These are phyloP conservation scores for Canariomyces notabilis DNA, from an alignment of 2,329 filamentous ascomycete species.

Conservation along the genomic window DNA sequence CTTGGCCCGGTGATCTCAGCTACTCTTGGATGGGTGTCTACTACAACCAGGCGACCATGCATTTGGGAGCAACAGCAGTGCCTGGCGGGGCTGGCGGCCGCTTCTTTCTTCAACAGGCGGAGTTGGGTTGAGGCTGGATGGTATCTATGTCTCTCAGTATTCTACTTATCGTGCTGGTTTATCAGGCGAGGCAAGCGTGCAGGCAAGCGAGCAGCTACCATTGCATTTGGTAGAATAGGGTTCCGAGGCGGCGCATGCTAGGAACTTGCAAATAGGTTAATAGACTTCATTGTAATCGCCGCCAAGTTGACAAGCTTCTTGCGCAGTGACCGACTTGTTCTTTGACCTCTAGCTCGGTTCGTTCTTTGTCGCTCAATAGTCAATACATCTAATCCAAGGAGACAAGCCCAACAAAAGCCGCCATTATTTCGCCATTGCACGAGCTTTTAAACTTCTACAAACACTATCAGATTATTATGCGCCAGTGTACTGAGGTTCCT, in stretches of 20 bases:
- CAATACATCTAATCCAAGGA: too few relatives aligned
- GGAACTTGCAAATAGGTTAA: slow-evolving; percentile 15
- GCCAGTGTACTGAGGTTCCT: too few relatives aligned
- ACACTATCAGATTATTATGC: too few relatives aligned
- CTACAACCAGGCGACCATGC: neutral
- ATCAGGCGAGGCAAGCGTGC: slow-evolving; percentile 6
- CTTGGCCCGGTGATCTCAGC: too few relatives aligned
- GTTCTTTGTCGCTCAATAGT: neutral
- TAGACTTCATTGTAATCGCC: slow-evolving; percentile 22
- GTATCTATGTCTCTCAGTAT: slow-evolving; percentile 4
- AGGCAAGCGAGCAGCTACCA: slow-evolving; percentile 5
- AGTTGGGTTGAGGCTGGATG: slow-evolving; percentile 6
- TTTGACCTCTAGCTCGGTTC: neutral
- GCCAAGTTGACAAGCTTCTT: neutral
- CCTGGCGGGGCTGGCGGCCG: neutral
- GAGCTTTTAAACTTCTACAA: too few relatives aligned
- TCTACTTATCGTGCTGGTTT: slow-evolving; percentile 4
- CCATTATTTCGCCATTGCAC: too few relatives aligned
- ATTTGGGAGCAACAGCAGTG: neutral
- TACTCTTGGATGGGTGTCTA: slow-evolving; percentile 1
- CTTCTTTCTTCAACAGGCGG: slow-evolving; percentile 4
- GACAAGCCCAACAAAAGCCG: too few relatives aligned
- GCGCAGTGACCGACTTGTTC: neutral
- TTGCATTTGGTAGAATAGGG: slow-evolving; percentile 1
- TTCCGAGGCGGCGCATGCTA: slow-evolving; percentile 1